Conservation (phyloP, 768 basidiomycete genomes). For the Lactarius indigo region DNA sequence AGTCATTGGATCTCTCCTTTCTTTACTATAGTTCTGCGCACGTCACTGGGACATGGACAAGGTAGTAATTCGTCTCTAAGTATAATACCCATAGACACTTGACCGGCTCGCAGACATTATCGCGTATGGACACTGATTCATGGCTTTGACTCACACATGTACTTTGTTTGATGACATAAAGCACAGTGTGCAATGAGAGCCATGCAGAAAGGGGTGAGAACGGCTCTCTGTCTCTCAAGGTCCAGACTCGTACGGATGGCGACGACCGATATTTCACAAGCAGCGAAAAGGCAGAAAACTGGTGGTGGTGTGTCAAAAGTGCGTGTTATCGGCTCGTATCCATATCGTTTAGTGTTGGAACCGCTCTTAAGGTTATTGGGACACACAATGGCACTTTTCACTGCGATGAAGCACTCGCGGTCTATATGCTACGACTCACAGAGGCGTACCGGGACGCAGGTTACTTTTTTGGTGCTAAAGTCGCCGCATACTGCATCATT, state of each 20-base stretch:
- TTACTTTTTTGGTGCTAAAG: slow-evolving; percentile 31
- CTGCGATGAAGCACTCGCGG: slow-evolving; percentile 94
- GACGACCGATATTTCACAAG: slow-evolving; percentile 29
- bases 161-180: not conserved
- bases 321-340: not conserved
- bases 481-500: not conserved
- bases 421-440: slow-evolving; percentile 82
- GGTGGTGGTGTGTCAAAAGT: slow-evolving; percentile 37
- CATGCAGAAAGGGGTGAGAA: not conserved
- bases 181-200: not conserved
- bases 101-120: not conserved
- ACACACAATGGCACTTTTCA: slow-evolving; percentile 97
- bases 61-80: not conserved
- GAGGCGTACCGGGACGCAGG: slow-evolving; percentile 71
- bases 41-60: slow-evolving; percentile 2
- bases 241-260: slow-evolving; percentile 20
- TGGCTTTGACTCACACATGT: slow-evolving; percentile 4
- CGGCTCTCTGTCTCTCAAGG: not conserved
- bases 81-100: slow-evolving; percentile 17
- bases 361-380: slow-evolving; percentile 63
- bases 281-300: slow-evolving; percentile 44
- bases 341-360: not conserved
- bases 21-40: slow-evolving; percentile 19
- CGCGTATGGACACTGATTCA: slow-evolving; percentile 2
- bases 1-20: slow-evolving; percentile 27